These are phyloP conservation scores for Exophiala viscosa DNA, from an alignment of 2,329 filamentous ascomycete species.

Conservation along the genomic window DNA sequence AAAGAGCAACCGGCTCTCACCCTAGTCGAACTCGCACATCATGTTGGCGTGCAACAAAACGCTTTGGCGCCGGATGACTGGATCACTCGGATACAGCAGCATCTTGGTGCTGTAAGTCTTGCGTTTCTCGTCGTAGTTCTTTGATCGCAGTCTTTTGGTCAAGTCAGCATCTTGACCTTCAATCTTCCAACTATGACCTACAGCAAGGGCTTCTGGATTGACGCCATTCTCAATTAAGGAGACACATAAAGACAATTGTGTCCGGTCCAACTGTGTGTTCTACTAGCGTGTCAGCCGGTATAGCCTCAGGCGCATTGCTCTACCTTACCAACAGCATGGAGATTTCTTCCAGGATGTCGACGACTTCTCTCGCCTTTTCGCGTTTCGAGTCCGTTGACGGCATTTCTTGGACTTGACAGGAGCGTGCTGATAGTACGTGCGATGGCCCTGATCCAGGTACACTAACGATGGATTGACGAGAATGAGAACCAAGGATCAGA, in stretches of 20 bases:
- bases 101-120: slow-evolving; percentile 29
- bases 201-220: slow-evolving; percentile 89
- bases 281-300: slow-evolving; percentile 37
- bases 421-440: too few relatives aligned
- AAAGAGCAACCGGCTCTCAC: background rate
- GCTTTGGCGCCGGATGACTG: too few relatives aligned
- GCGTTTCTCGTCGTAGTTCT: slow-evolving; percentile 42
- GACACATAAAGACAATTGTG: slow-evolving; percentile 89
- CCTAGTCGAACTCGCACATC: slow-evolving; percentile 1
- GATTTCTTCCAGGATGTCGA: slow-evolving; percentile 51
- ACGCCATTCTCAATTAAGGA: slow-evolving; percentile 97
- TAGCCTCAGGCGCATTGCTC: background rate
- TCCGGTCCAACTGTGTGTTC: slow-evolving; percentile 91
- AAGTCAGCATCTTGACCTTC: slow-evolving; percentile 10
- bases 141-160: slow-evolving; percentile 41
- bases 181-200: slow-evolving; percentile 48
- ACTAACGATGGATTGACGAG: too few relatives aligned
- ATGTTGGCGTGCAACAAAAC: background rate
- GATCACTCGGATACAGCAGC: slow-evolving; percentile 23
- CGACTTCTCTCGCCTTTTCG: slow-evolving; percentile 49
- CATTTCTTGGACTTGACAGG: slow-evolving; percentile 24
- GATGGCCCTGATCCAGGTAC: too few relatives aligned
- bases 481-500: too few relatives aligned
- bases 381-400: slow-evolving; percentile 44
- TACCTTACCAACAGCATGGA: slow-evolving; percentile 43